Conservation (phyloP, 768 basidiomycete genomes). For the Jaapia argillacea region DNA sequence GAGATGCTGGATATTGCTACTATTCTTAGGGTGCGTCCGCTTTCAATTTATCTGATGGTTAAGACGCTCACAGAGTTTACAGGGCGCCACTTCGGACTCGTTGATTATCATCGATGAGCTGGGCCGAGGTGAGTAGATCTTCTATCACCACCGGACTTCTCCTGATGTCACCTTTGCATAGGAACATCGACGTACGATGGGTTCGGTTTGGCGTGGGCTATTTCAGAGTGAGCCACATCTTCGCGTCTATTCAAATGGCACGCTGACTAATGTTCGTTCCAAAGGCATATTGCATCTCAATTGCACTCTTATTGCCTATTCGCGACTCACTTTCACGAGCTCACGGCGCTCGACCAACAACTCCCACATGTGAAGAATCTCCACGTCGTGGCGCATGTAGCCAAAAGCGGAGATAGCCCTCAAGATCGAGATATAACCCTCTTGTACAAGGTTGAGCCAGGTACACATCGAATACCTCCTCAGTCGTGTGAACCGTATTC, state of each 20-base stretch:
- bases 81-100: constrained; percentile 90
- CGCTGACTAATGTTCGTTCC: too few species aligned
- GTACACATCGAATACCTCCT: constrained; percentile 28
- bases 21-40: constrained; percentile 65
- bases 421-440: constrained; percentile 72
- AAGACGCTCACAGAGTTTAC: too few species aligned
- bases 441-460: constrained; percentile 67
- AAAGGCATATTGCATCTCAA: constrained; percentile 83
- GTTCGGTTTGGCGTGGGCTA: constrained; percentile 97
- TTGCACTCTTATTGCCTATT: constrained; percentile 94
- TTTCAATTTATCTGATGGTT: too few species aligned
- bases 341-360: constrained; percentile 86
- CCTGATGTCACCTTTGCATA: constrained; percentile 16
- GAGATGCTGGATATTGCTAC: constrained; percentile 99
- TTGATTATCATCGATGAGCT: constrained; percentile 97
- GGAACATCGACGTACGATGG: constrained; percentile 97
- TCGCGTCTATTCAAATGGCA: background rate
- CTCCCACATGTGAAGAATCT: constrained; percentile 84
- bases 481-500: background rate
- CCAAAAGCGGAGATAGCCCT: constrained; percentile 29
- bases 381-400: constrained; percentile 91
- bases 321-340: constrained; percentile 96
- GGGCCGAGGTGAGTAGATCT: constrained; percentile 53
- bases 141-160: background rate
- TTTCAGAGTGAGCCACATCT: constrained; percentile 87